Conservation (phyloP, 768 basidiomycete genomes). For the Mrakia hoshinonis region DNA sequence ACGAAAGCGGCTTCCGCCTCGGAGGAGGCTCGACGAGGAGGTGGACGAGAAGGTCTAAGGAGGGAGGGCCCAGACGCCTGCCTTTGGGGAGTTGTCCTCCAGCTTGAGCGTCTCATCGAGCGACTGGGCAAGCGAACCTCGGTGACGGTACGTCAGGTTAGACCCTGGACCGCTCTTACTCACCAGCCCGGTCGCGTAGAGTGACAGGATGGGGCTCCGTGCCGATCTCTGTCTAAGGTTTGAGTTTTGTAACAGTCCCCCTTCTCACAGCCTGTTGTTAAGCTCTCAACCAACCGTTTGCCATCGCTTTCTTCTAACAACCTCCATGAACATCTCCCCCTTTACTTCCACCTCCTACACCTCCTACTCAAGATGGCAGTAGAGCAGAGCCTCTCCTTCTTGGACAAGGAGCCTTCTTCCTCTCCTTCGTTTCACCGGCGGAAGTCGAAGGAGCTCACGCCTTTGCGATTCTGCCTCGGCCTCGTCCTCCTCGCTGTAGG, state of each 20-base stretch:
- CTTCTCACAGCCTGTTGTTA: no score
- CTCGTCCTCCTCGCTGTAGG: background rate
- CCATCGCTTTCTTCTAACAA: no score
- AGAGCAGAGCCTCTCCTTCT: no score
- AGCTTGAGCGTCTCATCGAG: background rate
- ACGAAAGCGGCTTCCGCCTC: slow-evolving; percentile 1
- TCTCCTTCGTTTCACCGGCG: background rate
- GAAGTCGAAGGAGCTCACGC: background rate
- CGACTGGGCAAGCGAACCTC: background rate
- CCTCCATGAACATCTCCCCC: no score
- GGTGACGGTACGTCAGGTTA: background rate
- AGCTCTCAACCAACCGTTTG: no score
- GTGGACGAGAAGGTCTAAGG: no score
- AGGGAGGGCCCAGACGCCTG: slow-evolving; percentile 9
- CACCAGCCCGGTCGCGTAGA: background rate
- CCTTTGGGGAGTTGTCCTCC: slow-evolving; percentile 1
- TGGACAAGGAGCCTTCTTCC: background rate
- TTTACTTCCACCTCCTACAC: no score
- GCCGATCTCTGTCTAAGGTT: no score
- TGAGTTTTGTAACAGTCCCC: no score
- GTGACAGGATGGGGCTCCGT: background rate
- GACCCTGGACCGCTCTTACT: background rate
- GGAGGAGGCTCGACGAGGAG: no score
- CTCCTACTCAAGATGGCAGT: no score
- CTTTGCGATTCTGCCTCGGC: background rate